Evolutionary conservation across 805 yeast genomes (phyloP).

Genomic region (Saccharomycopsis sp.): DNA sequence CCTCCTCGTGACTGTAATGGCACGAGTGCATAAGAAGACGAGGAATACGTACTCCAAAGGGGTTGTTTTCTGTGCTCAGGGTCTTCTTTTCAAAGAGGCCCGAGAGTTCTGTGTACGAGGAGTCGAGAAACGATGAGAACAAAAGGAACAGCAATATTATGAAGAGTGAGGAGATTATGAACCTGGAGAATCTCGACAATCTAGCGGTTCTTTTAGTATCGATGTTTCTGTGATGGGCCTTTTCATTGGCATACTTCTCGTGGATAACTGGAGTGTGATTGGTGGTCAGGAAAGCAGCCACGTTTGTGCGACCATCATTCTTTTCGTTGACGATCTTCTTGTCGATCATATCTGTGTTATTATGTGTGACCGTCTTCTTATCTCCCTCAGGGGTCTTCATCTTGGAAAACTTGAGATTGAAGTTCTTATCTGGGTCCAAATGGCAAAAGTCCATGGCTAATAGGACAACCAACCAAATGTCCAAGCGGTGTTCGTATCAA

Average conservation of each 20-base stretch:
- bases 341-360: not conserved
- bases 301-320: not conserved
- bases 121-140: not conserved
- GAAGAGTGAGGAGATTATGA: not conserved
- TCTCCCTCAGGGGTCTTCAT: not conserved
- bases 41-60: not conserved
- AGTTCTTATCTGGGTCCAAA: constrained; percentile 18
- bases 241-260: too few relatives aligned
- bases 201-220: too few relatives aligned
- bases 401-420: constrained; percentile 18
- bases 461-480: not conserved
- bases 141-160: not conserved
- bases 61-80: not conserved
- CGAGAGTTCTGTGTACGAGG: not conserved
- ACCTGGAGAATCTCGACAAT: not conserved
- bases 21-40: not conserved
- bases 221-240: too few relatives aligned
- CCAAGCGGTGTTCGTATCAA: not conserved
- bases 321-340: not conserved
- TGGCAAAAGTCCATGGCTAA: constrained; percentile 11
- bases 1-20: not conserved
- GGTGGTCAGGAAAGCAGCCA: too few relatives aligned
- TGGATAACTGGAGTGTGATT: too few relatives aligned
- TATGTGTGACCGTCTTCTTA: not conserved
- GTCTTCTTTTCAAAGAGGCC: not conserved